phyloP scores from a whole-genome alignment of 805 yeast species.

The Yamadazyma phyllophila region DNA sequence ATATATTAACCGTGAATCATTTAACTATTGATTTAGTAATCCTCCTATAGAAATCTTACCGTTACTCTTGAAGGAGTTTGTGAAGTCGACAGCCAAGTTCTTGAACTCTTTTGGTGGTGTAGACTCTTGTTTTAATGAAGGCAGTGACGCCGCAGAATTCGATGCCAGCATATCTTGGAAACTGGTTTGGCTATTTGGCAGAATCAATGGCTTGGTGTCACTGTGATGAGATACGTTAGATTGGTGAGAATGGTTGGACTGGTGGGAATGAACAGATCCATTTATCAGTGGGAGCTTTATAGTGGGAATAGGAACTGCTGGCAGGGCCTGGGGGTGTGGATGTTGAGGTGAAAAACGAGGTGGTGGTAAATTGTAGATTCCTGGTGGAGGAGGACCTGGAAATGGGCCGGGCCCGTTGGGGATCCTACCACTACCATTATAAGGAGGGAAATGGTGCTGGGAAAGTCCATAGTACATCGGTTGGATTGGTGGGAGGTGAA shows the following conservation, averaged over 20 bases:
- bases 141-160: background rate
- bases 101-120: slow-evolving; percentile 7
- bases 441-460: slow-evolving; percentile 28
- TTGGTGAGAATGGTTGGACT: background rate
- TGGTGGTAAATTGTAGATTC: slow-evolving; percentile 6
- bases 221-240: background rate
- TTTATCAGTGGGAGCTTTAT: slow-evolving; percentile 3
- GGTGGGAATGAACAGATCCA: background rate
- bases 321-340: background rate
- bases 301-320: slow-evolving; percentile 1
- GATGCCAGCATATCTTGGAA: background rate
- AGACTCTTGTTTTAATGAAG: slow-evolving; percentile 6
- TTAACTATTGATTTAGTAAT: slow-evolving; percentile 24
- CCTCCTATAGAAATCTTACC: slow-evolving; percentile 35
- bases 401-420: slow-evolving; percentile 45
- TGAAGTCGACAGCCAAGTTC: slow-evolving; percentile 14
- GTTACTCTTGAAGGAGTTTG: slow-evolving; percentile 10
- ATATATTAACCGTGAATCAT: background rate
- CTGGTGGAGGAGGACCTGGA: slow-evolving; percentile 40
- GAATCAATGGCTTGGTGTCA: background rate
- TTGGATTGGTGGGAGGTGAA: slow-evolving; percentile 1
- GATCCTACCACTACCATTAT: slow-evolving; percentile 31
- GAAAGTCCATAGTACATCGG: slow-evolving; percentile 8
- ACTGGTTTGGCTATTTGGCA: slow-evolving; percentile 1
- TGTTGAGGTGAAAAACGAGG: slow-evolving; percentile 6